Evolutionary conservation across 1,139 yeast species (phyloP).

Genomic region (Pneumocystis canis): DNA sequence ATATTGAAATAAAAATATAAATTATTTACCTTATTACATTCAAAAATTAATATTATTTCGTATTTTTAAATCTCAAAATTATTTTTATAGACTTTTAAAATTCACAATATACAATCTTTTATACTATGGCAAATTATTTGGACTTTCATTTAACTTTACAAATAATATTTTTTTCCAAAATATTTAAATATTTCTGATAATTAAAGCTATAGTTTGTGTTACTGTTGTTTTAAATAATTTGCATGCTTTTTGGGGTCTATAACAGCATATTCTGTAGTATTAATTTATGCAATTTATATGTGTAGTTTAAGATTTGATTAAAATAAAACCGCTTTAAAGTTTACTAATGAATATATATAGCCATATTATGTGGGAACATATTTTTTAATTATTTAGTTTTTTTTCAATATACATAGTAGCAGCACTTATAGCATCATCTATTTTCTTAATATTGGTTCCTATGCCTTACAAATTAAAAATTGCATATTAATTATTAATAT

Average conservation of each 20-base stretch:
- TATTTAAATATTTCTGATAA: background rate
- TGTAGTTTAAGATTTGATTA: background rate
- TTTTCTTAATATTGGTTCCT: slow-evolving; percentile 67
- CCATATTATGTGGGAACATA: background rate
- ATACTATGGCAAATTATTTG: background rate
- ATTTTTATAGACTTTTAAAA: background rate
- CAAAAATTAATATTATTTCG: background rate
- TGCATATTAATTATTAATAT: background rate
- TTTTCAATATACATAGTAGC: slow-evolving; percentile 30
- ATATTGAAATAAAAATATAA: background rate
- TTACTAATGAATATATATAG: background rate
- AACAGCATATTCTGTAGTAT: background rate
- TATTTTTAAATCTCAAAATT: background rate
- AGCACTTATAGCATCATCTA: slow-evolving; percentile 58
- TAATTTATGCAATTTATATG: background rate
- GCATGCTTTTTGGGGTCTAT: background rate
- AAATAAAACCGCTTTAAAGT: background rate
- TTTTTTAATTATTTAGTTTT: background rate
- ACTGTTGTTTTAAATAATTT: background rate
- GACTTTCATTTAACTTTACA: background rate
- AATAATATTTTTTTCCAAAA: background rate
- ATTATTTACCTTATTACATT: background rate
- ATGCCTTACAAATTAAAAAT: slow-evolving; percentile 19
- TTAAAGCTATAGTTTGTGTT: background rate
- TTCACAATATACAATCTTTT: background rate